Base-by-base conservation (phyloP, 495 filamentous ascomycete genomes). In the Podospora comata region DNA sequence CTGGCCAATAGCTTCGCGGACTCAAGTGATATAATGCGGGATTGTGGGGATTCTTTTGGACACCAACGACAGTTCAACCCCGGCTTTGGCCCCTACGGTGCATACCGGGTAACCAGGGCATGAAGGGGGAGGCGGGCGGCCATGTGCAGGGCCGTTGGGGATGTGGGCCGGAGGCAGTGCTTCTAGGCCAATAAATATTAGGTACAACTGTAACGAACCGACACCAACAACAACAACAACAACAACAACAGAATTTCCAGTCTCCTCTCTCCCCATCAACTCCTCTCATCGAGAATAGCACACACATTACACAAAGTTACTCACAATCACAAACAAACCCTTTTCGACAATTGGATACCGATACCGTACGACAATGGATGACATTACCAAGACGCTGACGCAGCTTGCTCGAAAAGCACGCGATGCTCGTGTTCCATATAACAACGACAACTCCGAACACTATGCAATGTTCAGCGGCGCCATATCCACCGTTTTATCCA, bases 401-500 rank as follows among this genome's bases (percentile, higher is more conserved):
- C 59, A 30, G 27, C 27, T 48, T 5, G 70, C 70, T 4, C 39
- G 26, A 4, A 48, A 27, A n/a, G 70, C 64, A 9, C 28, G 62
- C 20, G 39, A 16, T 2, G 59, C 70, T 4, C 70, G 67, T n/a
- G 27, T 72, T n/a, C 61, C 65, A 4, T 26, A 32, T 18, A 53
- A 64, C 7, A 48, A 53, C 11, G 65, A 62, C 63, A 27, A 48
- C 39, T 60, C 58, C 0, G 16, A 53, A 18, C 73, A 72, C 13
- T 48, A 44, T 57, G 58, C 66, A 23, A 20, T 66, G 1, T 34
- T 74, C 11, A 64, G 27, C 3, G 62, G 67, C 13, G 70, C 73
- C 16, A 54, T 77, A 13, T 34, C 20, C 55, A 73, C 70, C 27
- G 28, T 73, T 2, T 57, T 75, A 0, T 68, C 68, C 1, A 74